phyloP scores from a whole-genome alignment of 75 land plant species.

The Pseudotsuga menziesii region DNA sequence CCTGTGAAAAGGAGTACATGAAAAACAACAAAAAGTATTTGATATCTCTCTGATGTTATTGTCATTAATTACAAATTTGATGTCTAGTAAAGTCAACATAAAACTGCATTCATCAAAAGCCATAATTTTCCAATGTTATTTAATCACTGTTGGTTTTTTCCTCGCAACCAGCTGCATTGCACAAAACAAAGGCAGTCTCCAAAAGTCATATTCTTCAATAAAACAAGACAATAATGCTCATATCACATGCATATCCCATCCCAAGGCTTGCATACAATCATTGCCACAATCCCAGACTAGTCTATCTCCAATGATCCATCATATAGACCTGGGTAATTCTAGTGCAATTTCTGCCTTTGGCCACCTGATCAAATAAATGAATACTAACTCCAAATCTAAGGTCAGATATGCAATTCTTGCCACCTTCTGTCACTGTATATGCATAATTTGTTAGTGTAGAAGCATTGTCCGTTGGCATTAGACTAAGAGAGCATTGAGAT shows the following conservation, averaged over 20 bases:
- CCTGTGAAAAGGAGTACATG: not conserved
- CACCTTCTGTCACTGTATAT: not conserved
- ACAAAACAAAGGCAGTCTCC: not conserved
- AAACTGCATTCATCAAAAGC: not conserved
- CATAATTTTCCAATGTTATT: not conserved
- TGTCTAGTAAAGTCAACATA: not conserved
- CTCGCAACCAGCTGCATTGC: not conserved
- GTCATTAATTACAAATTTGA: not conserved
- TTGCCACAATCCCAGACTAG: not conserved
- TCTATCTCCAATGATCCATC: not conserved
- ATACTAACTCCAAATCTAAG: too few species aligned
- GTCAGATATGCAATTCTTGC: not conserved
- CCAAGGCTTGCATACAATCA: not conserved
- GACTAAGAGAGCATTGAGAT: not conserved
- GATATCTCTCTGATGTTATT: not conserved
- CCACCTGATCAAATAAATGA: too few species aligned
- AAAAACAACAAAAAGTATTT: not conserved
- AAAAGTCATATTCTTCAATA: not conserved
- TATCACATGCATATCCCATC: not conserved
- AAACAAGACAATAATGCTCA: not conserved
- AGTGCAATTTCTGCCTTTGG: too few species aligned
- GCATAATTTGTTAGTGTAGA: not conserved
- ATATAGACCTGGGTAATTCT: not conserved
- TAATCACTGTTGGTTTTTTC: not conserved
- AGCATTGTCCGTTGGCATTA: not conserved